phyloP scores from a whole-genome alignment of 2,329 filamentous ascomycete species.

The Diaporthe sp. region DNA sequence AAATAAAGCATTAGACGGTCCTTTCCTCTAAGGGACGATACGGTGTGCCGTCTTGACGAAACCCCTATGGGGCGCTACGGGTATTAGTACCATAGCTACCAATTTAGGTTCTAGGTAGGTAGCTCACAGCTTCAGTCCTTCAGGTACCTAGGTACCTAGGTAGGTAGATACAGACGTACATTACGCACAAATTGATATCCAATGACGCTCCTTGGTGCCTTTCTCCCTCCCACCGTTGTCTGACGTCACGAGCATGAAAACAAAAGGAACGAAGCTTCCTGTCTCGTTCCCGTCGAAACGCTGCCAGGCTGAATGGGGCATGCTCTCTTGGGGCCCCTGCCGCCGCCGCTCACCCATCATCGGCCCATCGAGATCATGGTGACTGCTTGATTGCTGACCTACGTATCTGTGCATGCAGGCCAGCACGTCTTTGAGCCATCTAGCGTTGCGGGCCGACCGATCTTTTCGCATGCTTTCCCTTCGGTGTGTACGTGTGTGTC shows the following conservation, averaged over 20 bases:
- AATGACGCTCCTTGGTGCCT: conserved; percentile 4
- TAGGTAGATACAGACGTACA: not conserved
- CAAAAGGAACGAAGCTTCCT: not conserved
- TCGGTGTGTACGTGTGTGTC: not conserved
- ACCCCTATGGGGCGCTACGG: no score
- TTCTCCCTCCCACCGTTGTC: not conserved
- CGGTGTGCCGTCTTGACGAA: no score
- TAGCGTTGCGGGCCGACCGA: not conserved
- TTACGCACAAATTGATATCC: not conserved
- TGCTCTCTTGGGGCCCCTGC: not conserved
- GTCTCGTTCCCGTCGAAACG: not conserved
- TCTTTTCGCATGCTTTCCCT: not conserved
- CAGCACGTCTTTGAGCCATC: not conserved
- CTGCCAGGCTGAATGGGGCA: not conserved
- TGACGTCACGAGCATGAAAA: conserved; percentile 23
- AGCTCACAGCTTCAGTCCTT: no score
- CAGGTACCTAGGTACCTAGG: no score
- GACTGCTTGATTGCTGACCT: not conserved
- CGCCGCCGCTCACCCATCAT: not conserved
- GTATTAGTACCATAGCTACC: not conserved
- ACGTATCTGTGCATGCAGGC: not conserved
- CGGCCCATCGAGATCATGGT: conserved; percentile 28
- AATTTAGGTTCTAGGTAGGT: no score
- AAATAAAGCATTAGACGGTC: no score
- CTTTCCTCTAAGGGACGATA: no score